Conservation (phyloP, 1,139 yeast genomes). For the Neolecta irregularis region DNA sequence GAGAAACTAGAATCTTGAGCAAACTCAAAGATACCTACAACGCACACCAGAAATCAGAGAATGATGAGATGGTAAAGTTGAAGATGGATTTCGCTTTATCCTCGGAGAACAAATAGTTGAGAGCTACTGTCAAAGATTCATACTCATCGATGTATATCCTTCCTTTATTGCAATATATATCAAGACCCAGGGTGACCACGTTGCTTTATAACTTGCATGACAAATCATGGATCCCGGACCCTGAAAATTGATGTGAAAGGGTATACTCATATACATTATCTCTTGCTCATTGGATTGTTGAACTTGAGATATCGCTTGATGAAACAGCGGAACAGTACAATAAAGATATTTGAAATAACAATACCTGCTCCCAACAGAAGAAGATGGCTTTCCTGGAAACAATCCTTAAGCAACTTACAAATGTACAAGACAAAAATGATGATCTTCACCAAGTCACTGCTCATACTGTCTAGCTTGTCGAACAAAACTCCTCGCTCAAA, state of each 20-base stretch:
- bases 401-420: constrained; percentile 32
- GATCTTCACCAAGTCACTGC: not conserved
- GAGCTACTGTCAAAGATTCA: not conserved
- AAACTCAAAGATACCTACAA: no score
- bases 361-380: constrained; percentile 25
- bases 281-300: constrained; percentile 22
- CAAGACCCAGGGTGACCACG: not conserved
- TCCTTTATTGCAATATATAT: not conserved
- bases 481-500: constrained; percentile 32
- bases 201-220: constrained; percentile 18
- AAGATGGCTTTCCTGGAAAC: constrained; percentile 30
- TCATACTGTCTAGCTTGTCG: constrained; percentile 22
- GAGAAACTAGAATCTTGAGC: constrained; percentile 4
- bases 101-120: not conserved
- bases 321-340: constrained; percentile 26
- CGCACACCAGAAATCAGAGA: no score
- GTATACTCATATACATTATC: constrained; percentile 3
- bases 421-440: constrained; percentile 25
- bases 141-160: no score
- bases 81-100: no score
- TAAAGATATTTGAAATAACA: constrained; percentile 21
- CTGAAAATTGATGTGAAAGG: constrained; percentile 30
- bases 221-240: constrained; percentile 27
- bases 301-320: constrained; percentile 31
- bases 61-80: no score